Evolutionary conservation across 768 basidiomycete species (phyloP).

Genomic region (Xerocomus potaroensis): DNA sequence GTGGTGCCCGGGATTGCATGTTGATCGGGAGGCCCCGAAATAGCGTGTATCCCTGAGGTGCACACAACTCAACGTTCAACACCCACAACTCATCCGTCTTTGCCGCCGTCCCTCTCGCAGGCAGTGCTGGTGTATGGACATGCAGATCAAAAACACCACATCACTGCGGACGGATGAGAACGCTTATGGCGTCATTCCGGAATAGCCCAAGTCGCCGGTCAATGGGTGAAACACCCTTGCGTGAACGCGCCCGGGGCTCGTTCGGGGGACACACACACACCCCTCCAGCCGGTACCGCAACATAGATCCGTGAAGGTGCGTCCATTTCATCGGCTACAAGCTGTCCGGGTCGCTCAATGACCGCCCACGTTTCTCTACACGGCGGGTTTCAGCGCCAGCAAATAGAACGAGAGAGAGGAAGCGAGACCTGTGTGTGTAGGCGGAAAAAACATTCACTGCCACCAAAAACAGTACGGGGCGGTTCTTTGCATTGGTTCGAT

Average conservation of each 20-base stretch:
- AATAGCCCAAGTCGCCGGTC: constrained; percentile 1
- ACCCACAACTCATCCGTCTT: no score
- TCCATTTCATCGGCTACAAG: background rate
- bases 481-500: background rate
- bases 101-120: no score
- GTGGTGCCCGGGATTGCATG: no score
- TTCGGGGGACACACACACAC: no score
- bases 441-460: constrained; percentile 2
- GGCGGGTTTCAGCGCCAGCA: background rate
- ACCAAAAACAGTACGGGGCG: background rate
- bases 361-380: background rate
- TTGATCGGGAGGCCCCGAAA: no score
- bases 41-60: no score
- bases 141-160: no score
- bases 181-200: background rate
- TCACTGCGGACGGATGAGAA: constrained; percentile 3
- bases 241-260: background rate
- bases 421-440: background rate
- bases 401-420: no score
- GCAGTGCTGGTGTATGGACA: no score
- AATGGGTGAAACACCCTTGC: background rate
- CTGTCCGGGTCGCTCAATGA: background rate
- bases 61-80: no score
- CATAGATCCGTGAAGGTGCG: background rate
- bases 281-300: background rate